These are phyloP conservation scores for Lentinula boryana DNA, from an alignment of 768 basidiomycete species.

Conservation along the genomic window DNA sequence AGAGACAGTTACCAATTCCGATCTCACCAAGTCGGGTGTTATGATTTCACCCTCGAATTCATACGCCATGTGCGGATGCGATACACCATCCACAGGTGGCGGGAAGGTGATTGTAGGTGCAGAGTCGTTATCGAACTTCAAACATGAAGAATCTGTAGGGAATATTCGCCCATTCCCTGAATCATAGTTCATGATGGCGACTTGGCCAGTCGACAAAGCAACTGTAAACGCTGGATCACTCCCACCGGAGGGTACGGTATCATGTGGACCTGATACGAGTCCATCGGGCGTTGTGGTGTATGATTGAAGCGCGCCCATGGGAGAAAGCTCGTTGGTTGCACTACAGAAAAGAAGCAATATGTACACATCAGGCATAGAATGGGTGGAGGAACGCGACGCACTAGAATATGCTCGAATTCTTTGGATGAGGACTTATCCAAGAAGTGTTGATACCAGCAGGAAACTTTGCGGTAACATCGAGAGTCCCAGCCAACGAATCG, in stretches of 20 bases:
- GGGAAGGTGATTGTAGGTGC: slow-evolving; percentile 42
- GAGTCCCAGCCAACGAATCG: slow-evolving; percentile 38
- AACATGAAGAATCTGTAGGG: slow-evolving; percentile 27
- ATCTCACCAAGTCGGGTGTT: slow-evolving; percentile 51
- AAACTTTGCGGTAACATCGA: slow-evolving; percentile 39
- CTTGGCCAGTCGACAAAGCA: slow-evolving; percentile 47
- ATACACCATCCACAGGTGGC: slow-evolving; percentile 26
- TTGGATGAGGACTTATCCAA: slow-evolving; percentile 51
- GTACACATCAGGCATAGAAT: background rate
- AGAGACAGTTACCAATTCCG: background rate
- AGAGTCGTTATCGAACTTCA: slow-evolving; percentile 27
- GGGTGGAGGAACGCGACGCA: slow-evolving; percentile 22
- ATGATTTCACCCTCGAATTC: slow-evolving; percentile 48
- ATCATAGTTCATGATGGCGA: slow-evolving; percentile 46
- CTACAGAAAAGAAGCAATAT: slow-evolving; percentile 21
- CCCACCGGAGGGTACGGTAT: slow-evolving; percentile 42
- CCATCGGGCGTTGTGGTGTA: slow-evolving; percentile 41
- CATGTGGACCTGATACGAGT: slow-evolving; percentile 27
- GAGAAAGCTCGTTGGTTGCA: slow-evolving; percentile 44
- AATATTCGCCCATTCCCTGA: slow-evolving; percentile 32
- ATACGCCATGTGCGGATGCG: slow-evolving; percentile 60
- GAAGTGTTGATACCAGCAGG: slow-evolving; percentile 46
- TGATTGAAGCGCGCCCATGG: slow-evolving; percentile 41
- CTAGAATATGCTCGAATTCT: slow-evolving; percentile 55
- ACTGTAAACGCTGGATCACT: slow-evolving; percentile 43